These are phyloP conservation scores for Cercospora sojina DNA, from an alignment of 2,329 filamentous ascomycete genomes.

Conservation along the genomic window DNA sequence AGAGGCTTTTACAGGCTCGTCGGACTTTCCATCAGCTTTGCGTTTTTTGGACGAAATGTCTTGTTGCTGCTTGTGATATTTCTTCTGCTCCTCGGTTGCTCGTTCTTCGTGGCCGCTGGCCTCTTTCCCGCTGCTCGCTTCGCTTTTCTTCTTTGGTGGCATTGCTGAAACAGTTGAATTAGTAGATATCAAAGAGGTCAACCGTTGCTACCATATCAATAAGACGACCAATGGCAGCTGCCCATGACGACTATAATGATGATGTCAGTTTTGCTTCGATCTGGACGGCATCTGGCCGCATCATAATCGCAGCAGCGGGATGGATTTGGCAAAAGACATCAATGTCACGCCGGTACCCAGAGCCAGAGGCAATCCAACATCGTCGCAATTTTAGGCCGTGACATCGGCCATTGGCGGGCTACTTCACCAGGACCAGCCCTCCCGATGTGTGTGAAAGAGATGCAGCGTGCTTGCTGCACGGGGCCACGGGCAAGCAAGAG, in stretches of 20 bases:
- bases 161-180: not conserved
- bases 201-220: not conserved
- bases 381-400: not conserved
- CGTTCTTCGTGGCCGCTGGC: not conserved
- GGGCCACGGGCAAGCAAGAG: not conserved
- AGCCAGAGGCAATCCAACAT: not conserved
- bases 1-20: constrained; percentile 33
- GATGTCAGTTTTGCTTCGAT: not conserved
- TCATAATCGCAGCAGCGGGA: not conserved
- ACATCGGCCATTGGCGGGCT: not conserved
- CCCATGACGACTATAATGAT: not conserved
- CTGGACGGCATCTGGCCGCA: not conserved
- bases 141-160: not conserved
- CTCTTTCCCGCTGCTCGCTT: not conserved
- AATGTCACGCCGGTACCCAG: not conserved
- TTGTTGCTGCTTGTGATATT: not conserved
- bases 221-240: not conserved
- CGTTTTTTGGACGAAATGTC: constrained; percentile 7
- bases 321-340: not conserved
- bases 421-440: not conserved
- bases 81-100: not conserved
- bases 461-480: not conserved
- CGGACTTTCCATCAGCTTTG: constrained; percentile 27
- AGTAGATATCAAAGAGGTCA: not conserved
- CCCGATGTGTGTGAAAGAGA: not conserved